Evolutionary conservation across 345 rosid genomes (phyloP), one percentile per base, ranked within the genome.

Genomic region (Hibiscus tridactylites): DNA sequence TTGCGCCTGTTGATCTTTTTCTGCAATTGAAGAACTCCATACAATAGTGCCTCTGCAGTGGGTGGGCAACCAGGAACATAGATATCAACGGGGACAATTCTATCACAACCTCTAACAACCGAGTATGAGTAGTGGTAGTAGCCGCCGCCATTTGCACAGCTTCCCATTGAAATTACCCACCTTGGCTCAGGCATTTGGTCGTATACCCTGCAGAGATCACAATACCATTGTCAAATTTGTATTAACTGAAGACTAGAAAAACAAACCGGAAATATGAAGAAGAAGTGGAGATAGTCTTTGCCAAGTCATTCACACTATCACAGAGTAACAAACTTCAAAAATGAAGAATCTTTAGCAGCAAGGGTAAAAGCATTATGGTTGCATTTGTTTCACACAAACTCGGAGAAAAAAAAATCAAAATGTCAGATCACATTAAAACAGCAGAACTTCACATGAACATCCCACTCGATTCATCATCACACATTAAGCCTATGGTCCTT

Each of bases 181-280:
- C 96, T 89, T 5, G 99, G 98, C 79, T 95, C 98, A 0, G 97
- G 99, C 99, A 95, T 95, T 76, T 95, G 98, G 76, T 90, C 99
- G 73, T 95, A 95, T 39, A 95, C 98, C 92, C 98, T 91, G 92
- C 60, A 61, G 81, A 73, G 19, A 77, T 60, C 64, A 44, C 73
- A n/a, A 13, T 54, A 17, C 37, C 5, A 68, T 39, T 33, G 31
- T 69, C 71, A 42, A 4, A 24, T 49, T 9, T 9, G 4, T 49
- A 67, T 15, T 17, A 16, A 67, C 59, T 49, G 37, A 13, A 67
- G 24, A 65, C 4, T 6, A n/a, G 10, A 9, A 64, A 65, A 39
- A 21, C 15, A 19, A 37, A 37, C 1, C 8, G 49, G 15, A 65
- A 39, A 65, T 42, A 10, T 3, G 26, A 21, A 42, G 67, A 65